Conservation (phyloP, 495 filamentous ascomycete species). For the Chaetomidium leptoderma region DNA sequence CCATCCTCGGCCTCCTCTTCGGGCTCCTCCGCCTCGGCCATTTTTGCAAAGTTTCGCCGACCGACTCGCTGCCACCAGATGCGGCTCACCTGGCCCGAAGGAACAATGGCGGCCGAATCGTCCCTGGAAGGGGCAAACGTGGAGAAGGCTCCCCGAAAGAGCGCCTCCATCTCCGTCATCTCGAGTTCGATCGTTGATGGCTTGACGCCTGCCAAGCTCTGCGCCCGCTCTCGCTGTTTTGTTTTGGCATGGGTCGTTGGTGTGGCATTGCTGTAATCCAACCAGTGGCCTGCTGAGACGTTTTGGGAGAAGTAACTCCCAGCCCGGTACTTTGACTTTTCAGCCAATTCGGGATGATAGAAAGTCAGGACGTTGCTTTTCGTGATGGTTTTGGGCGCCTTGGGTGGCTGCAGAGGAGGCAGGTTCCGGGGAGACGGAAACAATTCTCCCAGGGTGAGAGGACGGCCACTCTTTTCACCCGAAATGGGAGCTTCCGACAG, state of each 20-base stretch:
- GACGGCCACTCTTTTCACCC: slow-evolving; percentile 44
- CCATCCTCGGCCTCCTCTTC: slow-evolving; percentile 38
- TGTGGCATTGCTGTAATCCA: slow-evolving; percentile 61
- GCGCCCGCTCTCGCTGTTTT: slow-evolving; percentile 65
- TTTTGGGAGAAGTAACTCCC: slow-evolving; percentile 51
- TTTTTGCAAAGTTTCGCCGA: slow-evolving; percentile 50
- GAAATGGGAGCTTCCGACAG: slow-evolving; percentile 43
- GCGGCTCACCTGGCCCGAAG: slow-evolving; percentile 62
- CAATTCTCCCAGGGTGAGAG: slow-evolving; percentile 69
- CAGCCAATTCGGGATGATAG: slow-evolving; percentile 53
- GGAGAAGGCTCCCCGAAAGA: slow-evolving; percentile 79
- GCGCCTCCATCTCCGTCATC: slow-evolving; percentile 62
- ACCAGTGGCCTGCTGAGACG: slow-evolving; percentile 60
- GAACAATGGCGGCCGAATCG: slow-evolving; percentile 68
- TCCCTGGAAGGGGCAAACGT: slow-evolving; percentile 83
- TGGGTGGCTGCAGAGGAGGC: slow-evolving; percentile 67
- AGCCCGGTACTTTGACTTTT: slow-evolving; percentile 53
- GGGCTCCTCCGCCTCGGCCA: slow-evolving; percentile 38
- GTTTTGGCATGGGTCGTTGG: slow-evolving; percentile 57
- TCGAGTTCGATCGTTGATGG: slow-evolving; percentile 50
- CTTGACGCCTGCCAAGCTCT: slow-evolving; percentile 62
- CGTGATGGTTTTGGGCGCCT: slow-evolving; percentile 58
- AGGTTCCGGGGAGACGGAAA: slow-evolving; percentile 69
- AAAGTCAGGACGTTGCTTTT: slow-evolving; percentile 59
- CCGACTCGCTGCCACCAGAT: slow-evolving; percentile 88